phyloP scores from a whole-genome alignment of 305 asterid species.

The Fraxinus latifolia region DNA sequence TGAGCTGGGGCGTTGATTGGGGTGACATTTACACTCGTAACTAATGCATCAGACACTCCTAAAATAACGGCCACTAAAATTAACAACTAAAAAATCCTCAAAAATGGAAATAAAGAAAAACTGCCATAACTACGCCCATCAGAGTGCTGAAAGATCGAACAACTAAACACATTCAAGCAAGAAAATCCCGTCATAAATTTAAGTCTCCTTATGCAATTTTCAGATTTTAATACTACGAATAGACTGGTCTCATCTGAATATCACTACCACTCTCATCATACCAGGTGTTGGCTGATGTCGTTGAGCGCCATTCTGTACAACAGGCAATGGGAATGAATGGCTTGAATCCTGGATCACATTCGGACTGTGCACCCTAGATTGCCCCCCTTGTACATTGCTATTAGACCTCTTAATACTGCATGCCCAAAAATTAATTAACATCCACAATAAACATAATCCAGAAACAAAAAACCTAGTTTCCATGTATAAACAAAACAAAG shows the following conservation, averaged over 20 bases:
- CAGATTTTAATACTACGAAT: background rate
- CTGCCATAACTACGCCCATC: background rate
- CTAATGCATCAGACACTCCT: background rate
- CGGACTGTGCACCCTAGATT: slow-evolving; percentile 39
- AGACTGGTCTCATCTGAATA: background rate
- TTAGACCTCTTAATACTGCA: background rate
- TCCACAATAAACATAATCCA: background rate
- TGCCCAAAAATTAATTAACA: background rate
- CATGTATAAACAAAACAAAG: slow-evolving; percentile 12
- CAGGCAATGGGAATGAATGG: slow-evolving; percentile 32
- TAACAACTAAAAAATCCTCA: background rate
- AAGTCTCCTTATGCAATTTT: background rate
- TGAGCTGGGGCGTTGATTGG: slow-evolving; percentile 39
- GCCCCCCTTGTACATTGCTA: background rate
- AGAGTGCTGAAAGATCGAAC: background rate
- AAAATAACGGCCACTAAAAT: background rate
- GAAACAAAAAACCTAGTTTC: slow-evolving; percentile 28
- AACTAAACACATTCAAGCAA: background rate
- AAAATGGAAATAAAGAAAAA: background rate
- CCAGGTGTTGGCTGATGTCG: slow-evolving; percentile 54
- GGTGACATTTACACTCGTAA: slow-evolving; percentile 28
- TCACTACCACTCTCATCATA: slow-evolving; percentile 27
- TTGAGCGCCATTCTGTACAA: slow-evolving; percentile 60
- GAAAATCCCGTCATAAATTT: background rate
- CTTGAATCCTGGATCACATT: slow-evolving; percentile 39